Evolutionary conservation across 768 basidiomycete species (phyloP).

Genomic region (Pleurotus tuber-regium): DNA sequence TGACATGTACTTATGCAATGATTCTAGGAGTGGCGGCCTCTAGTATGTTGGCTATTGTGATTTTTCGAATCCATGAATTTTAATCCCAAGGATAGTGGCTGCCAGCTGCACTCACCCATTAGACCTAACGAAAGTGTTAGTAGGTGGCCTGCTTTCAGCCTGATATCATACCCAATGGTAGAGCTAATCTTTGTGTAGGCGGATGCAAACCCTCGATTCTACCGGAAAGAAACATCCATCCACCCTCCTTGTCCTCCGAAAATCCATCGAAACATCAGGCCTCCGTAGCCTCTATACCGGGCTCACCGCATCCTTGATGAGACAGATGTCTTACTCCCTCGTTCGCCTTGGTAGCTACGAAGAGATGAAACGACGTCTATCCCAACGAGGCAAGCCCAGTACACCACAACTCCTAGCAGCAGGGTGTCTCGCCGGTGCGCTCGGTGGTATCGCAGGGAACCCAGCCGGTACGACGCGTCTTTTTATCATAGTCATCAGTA

Average conservation of each 20-base stretch:
- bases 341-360: constrained; percentile 85
- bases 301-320: constrained; percentile 75
- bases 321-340: constrained; percentile 91
- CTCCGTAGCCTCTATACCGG: constrained; percentile 78
- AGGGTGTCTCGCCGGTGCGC: constrained; percentile 70
- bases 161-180: constrained; percentile 7
- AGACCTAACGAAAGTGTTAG: constrained; percentile 84
- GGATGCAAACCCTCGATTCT: constrained; percentile 73
- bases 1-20: constrained; percentile 11
- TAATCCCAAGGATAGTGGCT: constrained; percentile 52
- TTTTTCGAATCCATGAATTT: constrained; percentile 1
- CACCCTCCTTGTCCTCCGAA: constrained; percentile 60
- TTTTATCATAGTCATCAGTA: constrained; percentile 7
- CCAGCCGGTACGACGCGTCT: constrained; percentile 66
- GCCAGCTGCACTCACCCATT: constrained; percentile 80
- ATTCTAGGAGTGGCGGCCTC: constrained; percentile 58
- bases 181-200: no score
- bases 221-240: constrained; percentile 48
- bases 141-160: constrained; percentile 11
- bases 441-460: constrained; percentile 85
- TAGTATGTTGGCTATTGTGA: constrained; percentile 36
- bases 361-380: constrained; percentile 60
- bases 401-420: constrained; percentile 56
- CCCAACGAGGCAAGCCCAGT: constrained; percentile 49
- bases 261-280: constrained; percentile 66